A percentile compares a stretch with the other conserved stretches of the same genome.
phyloP scores from a whole-genome alignment of 495 filamentous ascomycete species.

The Melanomma pulvis-pyrius region DNA sequence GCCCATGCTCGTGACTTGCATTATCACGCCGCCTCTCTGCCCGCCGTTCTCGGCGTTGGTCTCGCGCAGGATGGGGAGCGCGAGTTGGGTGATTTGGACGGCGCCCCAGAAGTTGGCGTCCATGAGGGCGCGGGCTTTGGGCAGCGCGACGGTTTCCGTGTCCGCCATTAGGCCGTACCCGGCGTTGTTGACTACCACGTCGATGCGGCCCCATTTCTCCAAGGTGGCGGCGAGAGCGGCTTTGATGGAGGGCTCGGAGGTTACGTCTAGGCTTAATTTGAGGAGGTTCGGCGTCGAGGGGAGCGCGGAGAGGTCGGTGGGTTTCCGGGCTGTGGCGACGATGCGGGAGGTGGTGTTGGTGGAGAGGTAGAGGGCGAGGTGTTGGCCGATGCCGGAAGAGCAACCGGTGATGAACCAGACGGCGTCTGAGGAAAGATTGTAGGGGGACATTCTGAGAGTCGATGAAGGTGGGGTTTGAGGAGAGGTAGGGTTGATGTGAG shows the following conservation, averaged over 20 bases:
- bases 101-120: slow-evolving; percentile 61
- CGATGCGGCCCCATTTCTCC: slow-evolving; percentile 47
- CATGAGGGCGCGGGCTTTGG: slow-evolving; percentile 48
- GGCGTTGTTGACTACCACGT: slow-evolving; percentile 62
- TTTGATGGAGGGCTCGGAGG: slow-evolving; percentile 46
- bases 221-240: slow-evolving; percentile 47
- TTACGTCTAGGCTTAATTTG: slow-evolving; percentile 53
- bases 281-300: slow-evolving; percentile 46
- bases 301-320: slow-evolving; percentile 51
- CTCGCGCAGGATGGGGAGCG: slow-evolving; percentile 54
- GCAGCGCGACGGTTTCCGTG: slow-evolving; percentile 36
- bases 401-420: slow-evolving; percentile 60
- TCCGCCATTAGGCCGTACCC: slow-evolving; percentile 45
- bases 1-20: slow-evolving; percentile 59
- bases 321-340: slow-evolving; percentile 45
- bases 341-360: slow-evolving; percentile 49
- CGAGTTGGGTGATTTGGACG: slow-evolving; percentile 50
- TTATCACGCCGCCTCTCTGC: slow-evolving; percentile 53
- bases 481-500: background rate
- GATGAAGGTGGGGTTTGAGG: background rate
- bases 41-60: slow-evolving; percentile 39
- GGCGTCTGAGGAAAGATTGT: slow-evolving; percentile 52
- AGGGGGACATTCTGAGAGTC: slow-evolving; percentile 28
- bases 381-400: slow-evolving; percentile 50
- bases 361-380: slow-evolving; percentile 48